Base-by-base conservation (phyloP, 2,329 filamentous ascomycete genomes). In the Talaromyces verruculosus region DNA sequence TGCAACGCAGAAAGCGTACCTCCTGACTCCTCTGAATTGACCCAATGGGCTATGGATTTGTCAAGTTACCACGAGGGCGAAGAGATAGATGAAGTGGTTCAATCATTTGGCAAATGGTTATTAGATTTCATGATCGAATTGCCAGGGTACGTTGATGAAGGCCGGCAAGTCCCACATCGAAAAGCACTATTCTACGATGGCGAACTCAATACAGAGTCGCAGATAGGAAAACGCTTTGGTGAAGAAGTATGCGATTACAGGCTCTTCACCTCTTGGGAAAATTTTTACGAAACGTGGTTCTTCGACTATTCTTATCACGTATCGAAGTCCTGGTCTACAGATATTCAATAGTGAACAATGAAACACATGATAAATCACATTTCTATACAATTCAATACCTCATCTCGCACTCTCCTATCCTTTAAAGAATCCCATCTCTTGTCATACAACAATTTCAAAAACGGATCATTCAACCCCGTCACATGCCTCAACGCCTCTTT, bases 1-100 rank as follows among this genome's bases (percentile, higher is more conserved):
- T 72, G 77, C 11, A 77, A 72, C 49, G 75, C 79, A 0, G 77
- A 79, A 58, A 79, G 77, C 5, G 64, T 80, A 5, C 79, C 79
- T 1, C 39, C 69, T 1, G 72, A 79, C 47, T 75, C 76, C 4
- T 45, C 73, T 0, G 74, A 78, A 35, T 72, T 80, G 25, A 78
- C 75, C 0, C 68, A 74, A 51, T 81, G 78, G 78, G 74, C 72
- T 0, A 72, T 79, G 58, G 69, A 74, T 7, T 57, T 72, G 28
- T 30, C 28, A 30, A 30, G 7, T 30, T 30, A 30, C 28, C 28
- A 30, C 28, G 28, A 30, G 28, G 4, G 28, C 28, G 3, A 30
- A 4, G 28, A 30, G 3, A 30, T 30, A 30, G 28, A 30, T 30
- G 28, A 30, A 30, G 28, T 30, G 28, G 28, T 30, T 3, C 28